Base-by-base conservation (phyloP, 371 early-diverging fungal genomes). In the Mortierella sp. region DNA sequence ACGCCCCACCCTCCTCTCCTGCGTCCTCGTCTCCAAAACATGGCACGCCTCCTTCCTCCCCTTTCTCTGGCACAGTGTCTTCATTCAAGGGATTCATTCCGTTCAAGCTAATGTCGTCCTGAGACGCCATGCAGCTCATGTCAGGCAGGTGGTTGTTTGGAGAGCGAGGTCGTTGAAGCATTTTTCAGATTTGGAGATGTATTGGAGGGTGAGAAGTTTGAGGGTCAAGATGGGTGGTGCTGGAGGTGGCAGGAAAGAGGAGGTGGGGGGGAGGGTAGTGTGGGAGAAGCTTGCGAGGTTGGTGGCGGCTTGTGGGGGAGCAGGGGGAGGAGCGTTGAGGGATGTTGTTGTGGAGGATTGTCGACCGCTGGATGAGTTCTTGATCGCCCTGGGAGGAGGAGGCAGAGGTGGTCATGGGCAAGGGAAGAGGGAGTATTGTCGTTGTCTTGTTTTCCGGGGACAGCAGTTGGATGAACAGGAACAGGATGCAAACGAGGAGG, bases 231-330 rank as follows among this genome's bases (percentile, higher is more conserved):
- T n/a, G 74, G 71, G 9, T 2, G 43, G 43, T 40, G 43, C 4
- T 40, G 6, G 43, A 4, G 43, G 43, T 40, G 6, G 43, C 26
- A 59, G 28, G 79, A 79, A 19, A 74, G 48, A 46, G 48, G 79
- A 59, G 13, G 79, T 74, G 11, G 79, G 79, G 5, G 79, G 79
- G 14, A 74, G 79, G 2, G 59, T 44, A 11, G 55, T 79, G 5
- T 79, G 79, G 79, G 79, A 79, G 14, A 79, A 79, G 71, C 34
- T 79, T 16, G 69, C 71, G 6, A 40, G 26, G 19, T 51, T 79
- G 19, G 79, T 73, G 5, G 31, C 48, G 48, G 48, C 13, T 46
- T 46, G 69, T 40, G 28, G 9, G 9, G 21, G 40, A 48, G 73
- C 70, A 21, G 2, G 69, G 26, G 28, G 9, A 5, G 21, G 40